Evolutionary conservation across 2,329 filamentous ascomycete species (phyloP).

Genomic region (Aurifilum marmelostoma): DNA sequence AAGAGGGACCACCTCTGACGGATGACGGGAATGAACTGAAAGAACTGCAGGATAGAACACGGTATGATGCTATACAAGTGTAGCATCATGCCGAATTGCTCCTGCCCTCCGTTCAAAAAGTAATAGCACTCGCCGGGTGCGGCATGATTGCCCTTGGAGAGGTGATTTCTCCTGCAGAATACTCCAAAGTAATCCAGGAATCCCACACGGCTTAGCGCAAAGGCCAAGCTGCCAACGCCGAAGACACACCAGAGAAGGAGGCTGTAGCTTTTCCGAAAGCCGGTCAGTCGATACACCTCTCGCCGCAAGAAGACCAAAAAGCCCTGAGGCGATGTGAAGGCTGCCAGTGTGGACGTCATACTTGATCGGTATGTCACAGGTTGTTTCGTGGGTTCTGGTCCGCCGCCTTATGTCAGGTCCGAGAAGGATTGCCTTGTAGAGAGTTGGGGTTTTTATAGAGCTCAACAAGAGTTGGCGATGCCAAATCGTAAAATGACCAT

Average conservation of each 20-base stretch:
- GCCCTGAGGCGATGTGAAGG: not conserved
- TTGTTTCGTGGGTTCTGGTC: not conserved
- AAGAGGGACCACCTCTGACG: slow-evolving; percentile 53
- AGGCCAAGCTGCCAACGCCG: slow-evolving; percentile 49
- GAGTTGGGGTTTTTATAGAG: slow-evolving; percentile 14
- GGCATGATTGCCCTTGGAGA: slow-evolving; percentile 25
- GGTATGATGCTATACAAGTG: slow-evolving; percentile 52
- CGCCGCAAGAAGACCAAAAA: slow-evolving; percentile 23
- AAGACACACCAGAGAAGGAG: slow-evolving; percentile 58
- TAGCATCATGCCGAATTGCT: slow-evolving; percentile 47
- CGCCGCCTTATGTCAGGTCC: slow-evolving; percentile 17
- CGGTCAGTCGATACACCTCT: slow-evolving; percentile 50
- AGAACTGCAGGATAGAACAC: slow-evolving; percentile 46
- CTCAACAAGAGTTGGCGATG: slow-evolving; percentile 2
- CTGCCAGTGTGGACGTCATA: slow-evolving; percentile 1
- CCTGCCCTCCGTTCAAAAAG: slow-evolving; percentile 29
- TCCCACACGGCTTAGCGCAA: slow-evolving; percentile 51
- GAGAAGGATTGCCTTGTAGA: not conserved
- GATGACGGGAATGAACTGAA: slow-evolving; percentile 54
- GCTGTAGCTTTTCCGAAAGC: slow-evolving; percentile 62
- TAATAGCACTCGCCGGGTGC: slow-evolving; percentile 28
- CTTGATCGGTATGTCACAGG: not conserved
- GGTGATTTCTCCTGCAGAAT: slow-evolving; percentile 38
- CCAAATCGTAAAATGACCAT: slow-evolving; percentile 5
- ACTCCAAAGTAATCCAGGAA: slow-evolving; percentile 52